These are phyloP conservation scores for Solanum phureja DNA, from an alignment of 257 asterid genomes.

Conservation along the genomic window DNA sequence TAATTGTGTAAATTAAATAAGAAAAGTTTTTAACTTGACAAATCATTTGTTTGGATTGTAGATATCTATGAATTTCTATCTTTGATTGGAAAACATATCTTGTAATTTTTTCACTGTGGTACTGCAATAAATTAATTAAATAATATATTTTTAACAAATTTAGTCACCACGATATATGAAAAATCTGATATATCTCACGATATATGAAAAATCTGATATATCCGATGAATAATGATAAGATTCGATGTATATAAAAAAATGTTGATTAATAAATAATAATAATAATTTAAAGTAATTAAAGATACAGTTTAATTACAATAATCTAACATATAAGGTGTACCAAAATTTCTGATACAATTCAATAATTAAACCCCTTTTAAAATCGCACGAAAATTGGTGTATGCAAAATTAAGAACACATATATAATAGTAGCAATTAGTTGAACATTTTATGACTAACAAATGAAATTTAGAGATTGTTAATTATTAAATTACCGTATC, in stretches of 20 bases:
- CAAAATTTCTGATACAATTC: not conserved
- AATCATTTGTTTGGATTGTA: not conserved
- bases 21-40: not conserved
- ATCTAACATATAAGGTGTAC: not conserved
- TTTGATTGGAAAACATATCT: not conserved
- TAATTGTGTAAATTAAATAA: too few species aligned
- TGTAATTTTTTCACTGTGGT: not conserved
- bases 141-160: too few species aligned
- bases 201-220: too few species aligned
- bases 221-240: too few species aligned
- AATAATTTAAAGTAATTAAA: too few species aligned
- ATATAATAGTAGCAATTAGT: too few species aligned
- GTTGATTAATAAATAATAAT: too few species aligned
- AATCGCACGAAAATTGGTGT: not conserved
- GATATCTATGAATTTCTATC: not conserved
- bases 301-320: too few species aligned
- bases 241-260: too few species aligned
- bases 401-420: not conserved
- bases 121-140: not conserved
- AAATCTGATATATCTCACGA: too few species aligned
- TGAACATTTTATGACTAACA: not conserved
- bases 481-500: not conserved
- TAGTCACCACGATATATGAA: too few species aligned
- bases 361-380: too few species aligned
- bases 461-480: not conserved